Evolutionary conservation across 345 rosid genomes (phyloP).

Genomic region (Linum tenue): DNA sequence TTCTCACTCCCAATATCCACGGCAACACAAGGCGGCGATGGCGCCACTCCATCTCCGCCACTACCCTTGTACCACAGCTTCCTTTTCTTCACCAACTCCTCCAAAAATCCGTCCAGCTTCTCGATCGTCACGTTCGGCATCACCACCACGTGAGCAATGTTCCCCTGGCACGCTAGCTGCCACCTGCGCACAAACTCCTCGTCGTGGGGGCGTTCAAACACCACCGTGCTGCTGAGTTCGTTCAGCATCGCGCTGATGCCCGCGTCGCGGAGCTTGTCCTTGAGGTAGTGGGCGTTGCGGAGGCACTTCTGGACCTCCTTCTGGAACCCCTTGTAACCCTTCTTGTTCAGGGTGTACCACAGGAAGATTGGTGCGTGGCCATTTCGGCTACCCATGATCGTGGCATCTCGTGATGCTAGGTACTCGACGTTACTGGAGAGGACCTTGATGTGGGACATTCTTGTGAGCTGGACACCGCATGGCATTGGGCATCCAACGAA

Average conservation of each 20-base stretch:
- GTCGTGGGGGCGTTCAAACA: slow-evolving; percentile 85
- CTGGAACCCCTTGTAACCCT: slow-evolving; percentile 90
- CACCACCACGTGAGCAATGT: slow-evolving; percentile 83
- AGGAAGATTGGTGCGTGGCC: slow-evolving; percentile 96
- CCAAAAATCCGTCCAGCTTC: slow-evolving; percentile 68
- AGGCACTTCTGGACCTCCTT: slow-evolving; percentile 95
- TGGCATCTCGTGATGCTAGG: slow-evolving; percentile 95
- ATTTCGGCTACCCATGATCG: slow-evolving; percentile 95
- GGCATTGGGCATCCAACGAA: slow-evolving; percentile 98
- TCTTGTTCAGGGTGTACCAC: slow-evolving; percentile 84
- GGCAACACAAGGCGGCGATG: slow-evolving; percentile 47
- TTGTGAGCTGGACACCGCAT: slow-evolving; percentile 88
- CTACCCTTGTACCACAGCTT: slow-evolving; percentile 45
- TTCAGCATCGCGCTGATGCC: slow-evolving; percentile 91
- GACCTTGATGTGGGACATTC: slow-evolving; percentile 71
- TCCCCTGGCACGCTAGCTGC: slow-evolving; percentile 93
- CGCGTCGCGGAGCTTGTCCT: slow-evolving; percentile 47
- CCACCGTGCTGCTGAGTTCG: slow-evolving; percentile 91
- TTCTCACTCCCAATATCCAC: slow-evolving; percentile 54
- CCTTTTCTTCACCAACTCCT: slow-evolving; percentile 48
- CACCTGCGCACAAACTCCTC: slow-evolving; percentile 86
- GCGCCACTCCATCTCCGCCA: slow-evolving; percentile 19
- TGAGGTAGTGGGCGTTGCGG: slow-evolving; percentile 81
- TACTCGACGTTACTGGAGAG: slow-evolving; percentile 85
- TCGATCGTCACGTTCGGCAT: slow-evolving; percentile 80